phyloP scores from a whole-genome alignment of 495 filamentous ascomycete genomes.

The Talaromyces nanjingensis region DNA sequence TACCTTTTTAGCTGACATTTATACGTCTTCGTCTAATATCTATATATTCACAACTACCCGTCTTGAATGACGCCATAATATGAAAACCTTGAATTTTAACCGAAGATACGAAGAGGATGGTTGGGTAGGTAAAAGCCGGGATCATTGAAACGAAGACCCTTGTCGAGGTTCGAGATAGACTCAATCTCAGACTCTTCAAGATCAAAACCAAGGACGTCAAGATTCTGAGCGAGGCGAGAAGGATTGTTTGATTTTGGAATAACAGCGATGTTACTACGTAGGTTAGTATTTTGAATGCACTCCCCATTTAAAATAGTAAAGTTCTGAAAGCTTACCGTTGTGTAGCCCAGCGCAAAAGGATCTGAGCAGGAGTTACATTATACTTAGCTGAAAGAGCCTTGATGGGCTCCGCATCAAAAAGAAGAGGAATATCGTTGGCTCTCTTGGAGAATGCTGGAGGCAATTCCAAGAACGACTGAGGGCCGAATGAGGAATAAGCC shows the following conservation, averaged over 20 bases:
- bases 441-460: conserved; percentile 39
- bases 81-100: not conserved
- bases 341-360: conserved; percentile 10
- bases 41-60: not conserved
- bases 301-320: not conserved
- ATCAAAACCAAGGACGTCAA: not conserved
- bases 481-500: conserved; percentile 56
- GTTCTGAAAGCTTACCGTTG: conserved; percentile 1
- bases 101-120: not conserved
- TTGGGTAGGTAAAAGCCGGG: not conserved
- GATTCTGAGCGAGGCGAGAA: not conserved
- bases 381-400: conserved; percentile 40
- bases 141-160: not conserved
- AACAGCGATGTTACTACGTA: not conserved
- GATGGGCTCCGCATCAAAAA: conserved; percentile 46
- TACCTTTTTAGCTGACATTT: too few relatives aligned
- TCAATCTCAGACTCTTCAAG: not conserved
- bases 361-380: conserved; percentile 46
- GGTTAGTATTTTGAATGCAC: not conserved
- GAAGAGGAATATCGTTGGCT: conserved; percentile 36
- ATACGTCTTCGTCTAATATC: too few relatives aligned
- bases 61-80: not conserved
- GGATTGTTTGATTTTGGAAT: not conserved
- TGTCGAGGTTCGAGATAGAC: not conserved
- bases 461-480: conserved; percentile 30